A percentile compares a stretch with the other conserved stretches of the same genome.
These are phyloP conservation scores for Blastobotrys serpentis DNA, from an alignment of 1,139 yeast genomes.

Conservation along the genomic window DNA sequence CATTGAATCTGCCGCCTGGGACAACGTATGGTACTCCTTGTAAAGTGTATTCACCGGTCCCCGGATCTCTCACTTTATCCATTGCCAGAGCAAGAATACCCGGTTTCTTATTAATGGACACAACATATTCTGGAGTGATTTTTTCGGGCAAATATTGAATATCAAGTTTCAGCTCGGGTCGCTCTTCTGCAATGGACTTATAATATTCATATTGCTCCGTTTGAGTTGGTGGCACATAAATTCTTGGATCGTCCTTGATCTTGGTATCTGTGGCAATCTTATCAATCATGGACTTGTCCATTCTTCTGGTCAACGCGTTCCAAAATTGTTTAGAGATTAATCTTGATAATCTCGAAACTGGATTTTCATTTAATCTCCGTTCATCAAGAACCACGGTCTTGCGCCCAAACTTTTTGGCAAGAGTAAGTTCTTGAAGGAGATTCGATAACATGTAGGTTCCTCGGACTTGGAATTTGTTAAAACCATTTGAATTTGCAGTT, in stretches of 20 bases:
- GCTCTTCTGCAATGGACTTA: slow-evolving; percentile 49
- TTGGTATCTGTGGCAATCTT: slow-evolving; percentile 78
- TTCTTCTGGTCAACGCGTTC: slow-evolving; percentile 71
- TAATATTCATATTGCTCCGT: slow-evolving; percentile 74
- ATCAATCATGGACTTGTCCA: slow-evolving; percentile 62
- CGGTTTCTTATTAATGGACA: slow-evolving; percentile 76
- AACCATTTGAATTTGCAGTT: slow-evolving; percentile 82
- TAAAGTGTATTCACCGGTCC: slow-evolving; percentile 46
- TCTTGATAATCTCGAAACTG: slow-evolving; percentile 74
- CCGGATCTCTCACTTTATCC: slow-evolving; percentile 51
- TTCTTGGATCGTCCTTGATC: slow-evolving; percentile 61
- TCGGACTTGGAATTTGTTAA: slow-evolving; percentile 65
- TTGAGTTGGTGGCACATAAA: slow-evolving; percentile 73
- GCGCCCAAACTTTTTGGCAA: slow-evolving; percentile 79
- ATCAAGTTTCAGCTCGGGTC: slow-evolving; percentile 64
- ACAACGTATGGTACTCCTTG: slow-evolving; percentile 85
- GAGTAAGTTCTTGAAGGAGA: slow-evolving; percentile 81
- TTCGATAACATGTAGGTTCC: slow-evolving; percentile 93
- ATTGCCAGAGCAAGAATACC: slow-evolving; percentile 85
- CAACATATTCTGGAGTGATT: slow-evolving; percentile 68
- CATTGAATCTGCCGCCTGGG: slow-evolving; percentile 97
- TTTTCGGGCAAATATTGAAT: slow-evolving; percentile 65
- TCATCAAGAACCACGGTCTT: slow-evolving; percentile 78
- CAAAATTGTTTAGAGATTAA: slow-evolving; percentile 78
- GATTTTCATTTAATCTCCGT: slow-evolving; percentile 80